Base-by-base conservation (phyloP, 768 basidiomycete genomes). In the Termitomyces sp. region DNA sequence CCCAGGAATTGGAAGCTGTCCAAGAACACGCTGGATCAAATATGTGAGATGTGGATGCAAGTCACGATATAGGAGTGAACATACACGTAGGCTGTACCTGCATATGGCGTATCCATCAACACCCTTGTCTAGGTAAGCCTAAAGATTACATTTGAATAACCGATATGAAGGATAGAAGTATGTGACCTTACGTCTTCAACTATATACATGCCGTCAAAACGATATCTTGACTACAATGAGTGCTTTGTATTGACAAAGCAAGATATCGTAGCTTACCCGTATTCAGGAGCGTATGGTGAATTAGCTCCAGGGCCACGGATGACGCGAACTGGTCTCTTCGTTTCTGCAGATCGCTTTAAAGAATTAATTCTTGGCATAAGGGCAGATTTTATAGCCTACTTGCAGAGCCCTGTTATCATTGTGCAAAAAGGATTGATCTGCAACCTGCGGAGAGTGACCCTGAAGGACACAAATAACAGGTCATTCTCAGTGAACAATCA, bases 131-230 rank as follows among this genome's bases (percentile, higher is more conserved):
- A 64, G 16, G 28, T 68, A 69, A 9, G 73, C 70, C 74, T 75
- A 22, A 15, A 33, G 13, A 13, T 28, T 28, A 15, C 16, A 34
- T 13, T 45, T 18, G 42, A 6, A 31, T 28, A 37, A 33, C 13
- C 22, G 9, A 8, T 26, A n/a, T 13, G 1, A 29, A 16, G 39
- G 28, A 18, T 34, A 54, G 36, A 45, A 41, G 42, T 44, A 41
- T 22, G 1, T 33, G 12, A 39, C 57, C 69, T 26, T 44, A 76
- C 77, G 55, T 63, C 64, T 18, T 68, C 65, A 5, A 78, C 75
- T 10, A 49, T 55, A 62, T 79, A 79, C 13, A 77, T 67, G 13
- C 77, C 77, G 57, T 78, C 77, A 55, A 77, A 79, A 13, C 77
- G 76, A 55, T 74, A 76, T 8, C 75, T 75, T 47, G 8, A 37